Percentiles rank a stretch among this genome's conserved stretches.
Evolutionary conservation across 2,329 filamentous ascomycete species (phyloP).

Genomic region (Chaetomiaceae sp.): DNA sequence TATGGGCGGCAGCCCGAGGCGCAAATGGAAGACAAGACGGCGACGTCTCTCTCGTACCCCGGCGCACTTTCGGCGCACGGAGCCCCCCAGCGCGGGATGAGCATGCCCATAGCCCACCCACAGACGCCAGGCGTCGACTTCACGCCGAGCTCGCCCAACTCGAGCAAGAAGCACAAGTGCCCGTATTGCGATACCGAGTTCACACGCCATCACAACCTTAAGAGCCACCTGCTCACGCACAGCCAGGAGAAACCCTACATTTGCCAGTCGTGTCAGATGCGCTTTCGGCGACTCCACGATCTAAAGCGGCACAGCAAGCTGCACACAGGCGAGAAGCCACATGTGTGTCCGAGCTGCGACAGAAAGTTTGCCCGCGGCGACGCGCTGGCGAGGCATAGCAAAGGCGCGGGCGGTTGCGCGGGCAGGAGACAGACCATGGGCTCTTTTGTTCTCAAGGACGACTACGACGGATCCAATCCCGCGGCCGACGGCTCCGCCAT

Average conservation of each 20-base stretch:
- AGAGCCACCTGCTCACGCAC: conserved; percentile 93
- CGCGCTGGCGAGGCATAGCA: conserved; percentile 88
- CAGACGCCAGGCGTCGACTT: conserved; percentile 6
- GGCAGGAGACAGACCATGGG: conserved; percentile 82
- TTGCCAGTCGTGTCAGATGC: conserved; percentile 86
- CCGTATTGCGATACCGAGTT: conserved; percentile 96
- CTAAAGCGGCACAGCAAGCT: conserved; percentile 94
- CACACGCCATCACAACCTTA: conserved; percentile 93
- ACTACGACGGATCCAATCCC: conserved; percentile 50
- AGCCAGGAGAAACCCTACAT: conserved; percentile 98
- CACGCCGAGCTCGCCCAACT: conserved; percentile 28
- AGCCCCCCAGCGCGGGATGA: conserved; percentile 44
- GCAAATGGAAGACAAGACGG: conserved; percentile 45
- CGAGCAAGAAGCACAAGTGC: conserved; percentile 85
- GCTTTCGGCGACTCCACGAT: conserved; percentile 89
- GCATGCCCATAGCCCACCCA: conserved; percentile 45
- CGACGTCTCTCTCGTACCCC: conserved; percentile 50
- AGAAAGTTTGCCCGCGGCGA: conserved; percentile 93
- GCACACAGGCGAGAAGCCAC: conserved; percentile 91
- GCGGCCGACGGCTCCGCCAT: conserved; percentile 51
- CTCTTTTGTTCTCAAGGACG: conserved; percentile 73
- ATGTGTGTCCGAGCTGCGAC: conserved; percentile 91
- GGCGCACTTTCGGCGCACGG: conserved; percentile 43
- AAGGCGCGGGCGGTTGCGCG: conserved; percentile 91
- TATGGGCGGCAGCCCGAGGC: conserved; percentile 37